phyloP scores from a whole-genome alignment of 2,329 filamentous ascomycete genomes.

The Tricladium varicosporioides region DNA sequence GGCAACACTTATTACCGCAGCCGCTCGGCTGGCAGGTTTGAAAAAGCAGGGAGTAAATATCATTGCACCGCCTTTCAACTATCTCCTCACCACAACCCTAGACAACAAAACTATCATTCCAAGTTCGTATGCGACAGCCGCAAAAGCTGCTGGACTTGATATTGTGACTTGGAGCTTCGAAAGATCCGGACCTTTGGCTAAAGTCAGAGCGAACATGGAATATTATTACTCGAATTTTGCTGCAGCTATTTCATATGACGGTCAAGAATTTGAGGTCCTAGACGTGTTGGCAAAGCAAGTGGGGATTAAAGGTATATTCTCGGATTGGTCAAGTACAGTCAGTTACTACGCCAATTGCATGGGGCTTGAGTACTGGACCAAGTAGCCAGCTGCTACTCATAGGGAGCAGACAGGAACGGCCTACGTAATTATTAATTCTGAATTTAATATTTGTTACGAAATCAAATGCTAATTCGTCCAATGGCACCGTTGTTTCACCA shows the following conservation, averaged over 20 bases:
- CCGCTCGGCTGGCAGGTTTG: constrained; percentile 10
- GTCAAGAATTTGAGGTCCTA: constrained; percentile 16
- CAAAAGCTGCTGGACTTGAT: constrained; percentile 15
- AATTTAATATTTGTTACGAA: too few species aligned
- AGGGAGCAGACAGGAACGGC: too few species aligned
- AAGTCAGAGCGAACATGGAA: constrained; percentile 4
- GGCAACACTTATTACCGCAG: constrained; percentile 1
- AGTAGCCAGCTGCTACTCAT: too few species aligned
- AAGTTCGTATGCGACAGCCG: constrained; percentile 14
- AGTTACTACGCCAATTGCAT: constrained; percentile 24
- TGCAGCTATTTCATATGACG: constrained; percentile 15
- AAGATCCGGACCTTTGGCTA: constrained; percentile 13
- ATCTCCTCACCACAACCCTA: constrained; percentile 12
- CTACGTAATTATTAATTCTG: too few species aligned
- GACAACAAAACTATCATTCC: constrained; percentile 20
- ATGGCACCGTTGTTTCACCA: too few species aligned
- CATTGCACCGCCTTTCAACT: constrained; percentile 18
- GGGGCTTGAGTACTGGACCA: neutral
- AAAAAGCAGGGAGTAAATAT: constrained; percentile 18
- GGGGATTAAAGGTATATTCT: constrained; percentile 20
- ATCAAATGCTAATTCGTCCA: too few species aligned
- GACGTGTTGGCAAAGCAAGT: constrained; percentile 18
- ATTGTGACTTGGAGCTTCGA: constrained; percentile 24
- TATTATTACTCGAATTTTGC: constrained; percentile 17
- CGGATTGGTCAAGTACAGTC: constrained; percentile 20